Evolutionary conservation across 2,329 filamentous ascomycete genomes (phyloP).

Genomic region (Fusarium mundagurra): DNA sequence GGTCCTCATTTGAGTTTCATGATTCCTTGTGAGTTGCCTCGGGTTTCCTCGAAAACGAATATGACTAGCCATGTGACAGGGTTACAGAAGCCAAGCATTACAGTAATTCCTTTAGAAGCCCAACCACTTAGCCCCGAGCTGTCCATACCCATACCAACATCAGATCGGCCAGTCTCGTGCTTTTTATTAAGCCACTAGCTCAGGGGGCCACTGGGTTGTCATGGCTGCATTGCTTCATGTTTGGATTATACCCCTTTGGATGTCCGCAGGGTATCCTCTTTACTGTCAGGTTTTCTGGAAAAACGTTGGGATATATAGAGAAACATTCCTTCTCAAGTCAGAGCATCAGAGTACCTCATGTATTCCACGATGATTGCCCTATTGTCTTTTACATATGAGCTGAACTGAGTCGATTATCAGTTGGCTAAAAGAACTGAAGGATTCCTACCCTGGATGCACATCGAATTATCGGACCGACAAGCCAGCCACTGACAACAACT

Average conservation of each 20-base stretch:
- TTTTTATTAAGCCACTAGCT: neutral
- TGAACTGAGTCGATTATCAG: neutral
- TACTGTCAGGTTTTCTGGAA: too few relatives aligned
- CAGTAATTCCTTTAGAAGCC: neutral
- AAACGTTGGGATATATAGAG: too few relatives aligned
- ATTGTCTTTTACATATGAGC: too few relatives aligned
- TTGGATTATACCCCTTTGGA: too few relatives aligned
- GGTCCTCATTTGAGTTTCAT: fast-evolving
- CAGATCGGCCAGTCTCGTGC: fast-evolving
- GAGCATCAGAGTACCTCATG: fast-evolving
- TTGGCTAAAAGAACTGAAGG: neutral
- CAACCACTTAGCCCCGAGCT: neutral
- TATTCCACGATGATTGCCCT: fast-evolving
- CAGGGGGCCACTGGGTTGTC: fast-evolving
- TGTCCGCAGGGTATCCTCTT: too few relatives aligned
- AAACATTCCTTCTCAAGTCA: fast-evolving
- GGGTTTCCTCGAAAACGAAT: neutral
- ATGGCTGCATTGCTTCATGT: fast-evolving
- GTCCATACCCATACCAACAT: neutral
- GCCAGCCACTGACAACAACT: neutral
- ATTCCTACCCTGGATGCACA: neutral
- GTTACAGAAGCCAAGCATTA: too few relatives aligned
- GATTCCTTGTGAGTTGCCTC: too few relatives aligned
- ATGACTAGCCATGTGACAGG: fast-evolving
- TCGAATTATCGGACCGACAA: neutral